Conservation (phyloP, 257 asterid species). For the Vinca minor region DNA sequence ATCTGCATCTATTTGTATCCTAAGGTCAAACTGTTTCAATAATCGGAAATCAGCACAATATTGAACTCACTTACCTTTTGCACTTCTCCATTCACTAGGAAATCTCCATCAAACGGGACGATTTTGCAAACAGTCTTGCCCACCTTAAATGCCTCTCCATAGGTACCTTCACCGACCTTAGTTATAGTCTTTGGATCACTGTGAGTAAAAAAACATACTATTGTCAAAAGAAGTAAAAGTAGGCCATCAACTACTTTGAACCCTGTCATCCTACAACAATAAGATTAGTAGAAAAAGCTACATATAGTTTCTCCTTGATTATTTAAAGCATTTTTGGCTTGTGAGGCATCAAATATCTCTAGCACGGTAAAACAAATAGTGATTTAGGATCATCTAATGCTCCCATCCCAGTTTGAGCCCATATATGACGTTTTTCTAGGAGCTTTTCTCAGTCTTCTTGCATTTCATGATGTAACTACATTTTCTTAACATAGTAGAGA, state of each 20-base stretch:
- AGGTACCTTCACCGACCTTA: constrained; percentile 95
- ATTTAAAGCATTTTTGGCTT: not conserved
- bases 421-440: not conserved
- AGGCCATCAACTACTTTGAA: not conserved
- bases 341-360: not conserved
- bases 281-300: not conserved
- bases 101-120: constrained; percentile 86
- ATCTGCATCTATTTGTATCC: constrained; percentile 2
- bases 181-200: constrained; percentile 49
- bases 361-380: not conserved
- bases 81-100: constrained; percentile 73
- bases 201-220: too few species aligned
- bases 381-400: not conserved
- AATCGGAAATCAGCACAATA: not conserved
- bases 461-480: not conserved
- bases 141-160: constrained; percentile 90
- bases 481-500: constrained; percentile 1
- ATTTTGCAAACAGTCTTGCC: constrained; percentile 80
- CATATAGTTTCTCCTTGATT: not conserved
- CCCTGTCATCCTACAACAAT: not conserved
- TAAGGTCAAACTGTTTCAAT: constrained; percentile 10
- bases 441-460: not conserved
- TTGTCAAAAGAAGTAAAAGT: constrained; percentile 12
- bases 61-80: constrained; percentile 53
- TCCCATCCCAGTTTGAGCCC: not conserved